Percentiles rank a stretch among this genome's conserved stretches.
Evolutionary conservation across 345 rosid species (phyloP).

Genomic region (Syzygium oleosum): DNA sequence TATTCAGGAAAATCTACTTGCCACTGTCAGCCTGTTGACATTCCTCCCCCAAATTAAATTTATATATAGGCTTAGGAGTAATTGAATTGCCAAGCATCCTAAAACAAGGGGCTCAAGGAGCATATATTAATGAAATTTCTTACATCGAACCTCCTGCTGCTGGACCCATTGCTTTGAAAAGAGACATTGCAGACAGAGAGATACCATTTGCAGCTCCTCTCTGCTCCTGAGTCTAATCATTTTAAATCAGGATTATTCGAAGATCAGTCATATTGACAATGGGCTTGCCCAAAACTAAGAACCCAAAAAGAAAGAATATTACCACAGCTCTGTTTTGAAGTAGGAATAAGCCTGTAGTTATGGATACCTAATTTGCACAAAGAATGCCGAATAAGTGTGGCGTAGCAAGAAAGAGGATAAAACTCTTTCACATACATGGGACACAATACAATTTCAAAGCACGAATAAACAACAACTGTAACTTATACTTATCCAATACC

Average conservation of each 20-base stretch:
- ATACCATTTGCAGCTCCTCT: conserved; percentile 52
- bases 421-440: not conserved
- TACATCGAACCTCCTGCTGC: conserved; percentile 43
- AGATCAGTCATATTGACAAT: not conserved
- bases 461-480: not conserved
- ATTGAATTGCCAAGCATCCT: not conserved
- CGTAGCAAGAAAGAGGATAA: not conserved
- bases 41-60: not conserved
- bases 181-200: conserved; percentile 40
- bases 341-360: conserved; percentile 44
- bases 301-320: not conserved
- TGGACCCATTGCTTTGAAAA: conserved; percentile 52
- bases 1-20: not conserved
- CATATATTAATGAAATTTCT: conserved; percentile 1
- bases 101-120: not conserved
- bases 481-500: not conserved
- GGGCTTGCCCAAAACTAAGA: not conserved
- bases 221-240: conserved; percentile 29
- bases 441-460: not conserved
- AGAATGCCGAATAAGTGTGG: not conserved
- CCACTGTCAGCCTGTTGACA: not conserved
- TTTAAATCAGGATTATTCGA: not conserved
- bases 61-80: not conserved
- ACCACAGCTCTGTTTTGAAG: conserved; percentile 53
- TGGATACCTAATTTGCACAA: conserved; percentile 24